A percentile compares a stretch with the other conserved stretches of the same genome.
Evolutionary conservation across 2,329 filamentous ascomycete genomes (phyloP).

Genomic region (Aureobasidium sp.): DNA sequence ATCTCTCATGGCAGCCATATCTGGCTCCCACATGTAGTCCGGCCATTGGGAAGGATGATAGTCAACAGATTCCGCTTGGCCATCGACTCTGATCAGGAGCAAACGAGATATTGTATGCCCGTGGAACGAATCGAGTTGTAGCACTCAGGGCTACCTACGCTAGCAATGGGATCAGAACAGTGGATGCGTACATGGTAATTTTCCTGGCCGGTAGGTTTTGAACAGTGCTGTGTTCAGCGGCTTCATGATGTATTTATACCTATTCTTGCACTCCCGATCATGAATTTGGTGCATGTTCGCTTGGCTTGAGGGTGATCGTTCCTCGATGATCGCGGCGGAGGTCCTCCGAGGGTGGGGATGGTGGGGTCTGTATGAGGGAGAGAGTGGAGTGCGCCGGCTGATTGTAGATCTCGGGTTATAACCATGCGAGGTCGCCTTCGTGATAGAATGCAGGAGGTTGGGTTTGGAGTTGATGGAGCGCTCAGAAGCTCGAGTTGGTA

Average conservation of each 20-base stretch:
- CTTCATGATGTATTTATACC: neutral
- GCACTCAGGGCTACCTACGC: neutral
- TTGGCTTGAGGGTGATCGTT: neutral
- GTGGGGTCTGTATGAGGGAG: neutral
- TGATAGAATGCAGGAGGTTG: neutral
- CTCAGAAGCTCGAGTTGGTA: too few relatives aligned
- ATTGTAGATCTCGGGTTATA: neutral
- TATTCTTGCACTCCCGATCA: neutral
- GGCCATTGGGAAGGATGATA: constrained; percentile 23
- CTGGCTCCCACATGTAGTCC: constrained; percentile 22
- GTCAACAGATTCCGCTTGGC: constrained; percentile 19
- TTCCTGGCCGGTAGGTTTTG: neutral
- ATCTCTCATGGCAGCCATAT: constrained; percentile 19
- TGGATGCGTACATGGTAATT: neutral
- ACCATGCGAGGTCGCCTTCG: neutral
- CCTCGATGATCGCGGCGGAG: neutral
- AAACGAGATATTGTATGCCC: neutral
- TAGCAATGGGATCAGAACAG: neutral
- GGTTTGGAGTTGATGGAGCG: neutral
- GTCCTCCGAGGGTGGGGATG: neutral
- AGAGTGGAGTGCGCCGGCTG: neutral
- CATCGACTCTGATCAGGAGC: constrained; percentile 15
- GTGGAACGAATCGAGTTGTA: neutral
- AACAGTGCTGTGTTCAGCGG: neutral
- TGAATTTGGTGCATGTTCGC: too few relatives aligned